phyloP scores from a whole-genome alignment of 495 filamentous ascomycete species.

The Hypoxylon perforatum region DNA sequence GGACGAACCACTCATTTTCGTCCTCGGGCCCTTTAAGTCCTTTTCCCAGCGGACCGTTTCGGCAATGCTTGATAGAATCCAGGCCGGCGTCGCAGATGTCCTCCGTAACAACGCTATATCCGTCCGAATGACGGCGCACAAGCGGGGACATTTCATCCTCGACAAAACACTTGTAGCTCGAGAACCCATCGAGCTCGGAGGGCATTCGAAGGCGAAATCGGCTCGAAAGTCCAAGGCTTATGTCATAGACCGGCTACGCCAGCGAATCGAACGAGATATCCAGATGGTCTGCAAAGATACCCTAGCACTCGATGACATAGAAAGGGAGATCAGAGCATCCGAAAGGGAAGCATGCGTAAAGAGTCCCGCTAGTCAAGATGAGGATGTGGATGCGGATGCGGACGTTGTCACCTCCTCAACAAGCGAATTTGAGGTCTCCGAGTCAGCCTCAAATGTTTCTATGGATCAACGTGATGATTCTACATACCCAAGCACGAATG shows the following conservation, averaged over 20 bases:
- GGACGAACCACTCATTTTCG: slow-evolving; percentile 51
- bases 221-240: slow-evolving; percentile 39
- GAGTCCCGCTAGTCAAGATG: slow-evolving; percentile 14
- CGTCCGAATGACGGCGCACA: slow-evolving; percentile 55
- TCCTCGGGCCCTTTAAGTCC: slow-evolving; percentile 44
- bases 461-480: slow-evolving; percentile 24
- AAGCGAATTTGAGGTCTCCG: slow-evolving; percentile 20
- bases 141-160: slow-evolving; percentile 58
- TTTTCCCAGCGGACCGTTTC: slow-evolving; percentile 52
- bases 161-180: slow-evolving; percentile 59
- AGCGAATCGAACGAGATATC: slow-evolving; percentile 55
- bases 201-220: slow-evolving; percentile 29
- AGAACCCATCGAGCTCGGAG: slow-evolving; percentile 42
- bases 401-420: slow-evolving; percentile 10
- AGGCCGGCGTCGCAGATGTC: slow-evolving; percentile 58
- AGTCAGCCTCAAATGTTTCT: slow-evolving; percentile 21
- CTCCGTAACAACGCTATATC: slow-evolving; percentile 56
- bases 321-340: slow-evolving; percentile 36
- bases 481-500: slow-evolving; percentile 26
- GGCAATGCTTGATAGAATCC: slow-evolving; percentile 56
- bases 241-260: slow-evolving; percentile 48
- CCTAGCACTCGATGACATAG: slow-evolving; percentile 53
- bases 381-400: slow-evolving; percentile 3
- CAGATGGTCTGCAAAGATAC: slow-evolving; percentile 59
- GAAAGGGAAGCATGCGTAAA: slow-evolving; percentile 6